Percentiles rank a stretch among this genome's conserved stretches.
phyloP scores from a whole-genome alignment of 768 basidiomycete species.

The Serpula lacrymans region DNA sequence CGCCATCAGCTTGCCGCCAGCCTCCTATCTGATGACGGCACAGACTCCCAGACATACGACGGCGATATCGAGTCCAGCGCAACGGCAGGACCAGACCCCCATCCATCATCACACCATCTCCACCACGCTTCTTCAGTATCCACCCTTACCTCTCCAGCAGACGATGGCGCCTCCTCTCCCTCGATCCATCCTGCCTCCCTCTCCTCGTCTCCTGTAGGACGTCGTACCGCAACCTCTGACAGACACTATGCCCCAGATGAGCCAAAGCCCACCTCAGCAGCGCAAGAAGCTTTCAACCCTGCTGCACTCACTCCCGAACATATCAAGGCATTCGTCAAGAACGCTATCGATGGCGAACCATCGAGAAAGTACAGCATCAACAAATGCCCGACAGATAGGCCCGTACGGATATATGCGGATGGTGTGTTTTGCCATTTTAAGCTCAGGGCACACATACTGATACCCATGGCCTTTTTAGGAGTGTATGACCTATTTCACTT shows the following conservation, averaged over 20 bases:
- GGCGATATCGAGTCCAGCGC: constrained; percentile 84
- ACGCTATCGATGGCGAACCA: constrained; percentile 69
- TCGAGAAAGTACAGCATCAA: constrained; percentile 79
- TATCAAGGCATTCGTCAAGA: constrained; percentile 72
- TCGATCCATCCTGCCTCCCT: constrained; percentile 19
- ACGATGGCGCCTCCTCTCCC: constrained; percentile 8
- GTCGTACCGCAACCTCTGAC: constrained; percentile 21
- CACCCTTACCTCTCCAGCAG: constrained; percentile 46
- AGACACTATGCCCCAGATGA: constrained; percentile 34
- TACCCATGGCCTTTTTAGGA: constrained; percentile 40
- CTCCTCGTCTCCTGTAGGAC: constrained; percentile 29
- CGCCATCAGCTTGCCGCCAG: constrained; percentile 55
- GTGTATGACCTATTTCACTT: constrained; percentile 99
- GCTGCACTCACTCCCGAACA: constrained; percentile 70
- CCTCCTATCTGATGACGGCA: constrained; percentile 64
- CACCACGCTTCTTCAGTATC: constrained; percentile 48
- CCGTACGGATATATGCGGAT: constrained; percentile 91
- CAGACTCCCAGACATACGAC: constrained; percentile 87
- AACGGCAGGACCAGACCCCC: constrained; percentile 49
- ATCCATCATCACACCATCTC: constrained; percentile 32
- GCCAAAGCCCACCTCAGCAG: constrained; percentile 37
- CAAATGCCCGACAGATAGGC: constrained; percentile 73
- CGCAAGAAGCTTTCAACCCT: constrained; percentile 52
- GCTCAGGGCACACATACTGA: too few species aligned
- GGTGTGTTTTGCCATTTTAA: constrained; percentile 44